Evolutionary conservation across 768 basidiomycete species (phyloP), one percentile per base, ranked within the genome.

Genomic region (Russula sp.): DNA sequence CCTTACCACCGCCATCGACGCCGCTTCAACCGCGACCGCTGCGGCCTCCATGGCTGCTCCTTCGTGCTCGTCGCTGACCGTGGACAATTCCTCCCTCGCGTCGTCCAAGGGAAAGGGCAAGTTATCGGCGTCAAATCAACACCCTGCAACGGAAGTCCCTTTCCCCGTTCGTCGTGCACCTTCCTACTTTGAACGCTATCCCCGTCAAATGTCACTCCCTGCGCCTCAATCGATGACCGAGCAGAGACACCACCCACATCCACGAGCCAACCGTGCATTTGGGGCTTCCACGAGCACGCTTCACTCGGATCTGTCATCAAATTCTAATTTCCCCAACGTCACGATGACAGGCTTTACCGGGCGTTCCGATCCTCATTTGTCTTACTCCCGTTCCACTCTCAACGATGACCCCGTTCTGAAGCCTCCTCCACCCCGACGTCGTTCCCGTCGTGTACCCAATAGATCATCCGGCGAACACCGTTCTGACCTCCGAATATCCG

Each of bases 401-500:
- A 41, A 46, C 41, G 63, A 60, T 47, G 66, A 56, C n/a, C 42
- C 61, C 43, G 49, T 55, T 22, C 41, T 56, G 13, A 59, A 60
- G n/a, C 48, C 57, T 25, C 60, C 59, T 1, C 39, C 59, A 20
- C 43, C 59, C 13, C 49, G 63, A 29, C 66, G 64, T 7, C 66
- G 66, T 43, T 49, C 64, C 3, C 66, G 64, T 57, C 54, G 45
- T 25, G 45, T 14, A n/a, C 20, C 47, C 4, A 43, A 49, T 38
- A 63, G 61, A 53, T 56, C 64, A 16, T 60, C 55, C 1, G 38
- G 42, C 7, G 58, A 65, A 46, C 47, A 57, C 7, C 36, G 56
- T 22, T 47, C 55, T n/a, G 66, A 66, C 75, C 81, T 65, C 79
- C 84, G 49, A 75, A 81, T 67, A 71, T 90, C 88, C 51, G 83